Base-by-base conservation (phyloP, 83 land plant species). In the Larix sibirica region DNA sequence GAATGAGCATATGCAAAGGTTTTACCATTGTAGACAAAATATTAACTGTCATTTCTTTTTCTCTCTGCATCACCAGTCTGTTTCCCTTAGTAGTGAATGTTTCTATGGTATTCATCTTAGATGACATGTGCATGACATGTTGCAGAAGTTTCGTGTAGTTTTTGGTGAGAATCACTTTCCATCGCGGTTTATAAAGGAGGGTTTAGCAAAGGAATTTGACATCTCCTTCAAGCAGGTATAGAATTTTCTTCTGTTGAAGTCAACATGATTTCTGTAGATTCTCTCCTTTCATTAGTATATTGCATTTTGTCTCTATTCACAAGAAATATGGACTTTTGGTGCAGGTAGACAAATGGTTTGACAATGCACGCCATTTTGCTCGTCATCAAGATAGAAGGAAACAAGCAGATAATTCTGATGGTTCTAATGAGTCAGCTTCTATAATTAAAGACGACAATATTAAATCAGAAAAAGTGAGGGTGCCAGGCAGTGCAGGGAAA, bases 311-410 rank as follows among this genome's bases (percentile, higher is more conserved):
- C 23, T 74, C 5, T n/a, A 33, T 21, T 44, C 23, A 74, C 56
- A 38, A 18, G 21, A 3, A 74, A 44, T 54, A 12, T 40, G 58
- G 21, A 44, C 56, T n/a, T 44, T 21, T 74, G 58, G 56, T 74
- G 47, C 77, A 74, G 77, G 77, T 74, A 20, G 13, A 74, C 56
- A 74, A 44, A 74, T 74, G 77, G 77, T 74, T 74, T 44, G 58
- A 44, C 58, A 74, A 74, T 74, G 58, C 77, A 74, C 77, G 77
- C 14, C 20, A 73, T 73, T n/a, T 3, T n/a, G 24, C 77, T 38
- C 50, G 38, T 7, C 23, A 23, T 4, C 13, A 21, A 40, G 28
- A 47, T 21, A 14, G 58, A 44, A 74, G 40, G 58, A 44, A 74
- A 26, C 56, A 21, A 44, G 54, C 23, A 3, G 26, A 17, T 44